Evolutionary conservation across 2,329 filamentous ascomycete species (phyloP).

Genomic region (Escovopsis weberi): DNA sequence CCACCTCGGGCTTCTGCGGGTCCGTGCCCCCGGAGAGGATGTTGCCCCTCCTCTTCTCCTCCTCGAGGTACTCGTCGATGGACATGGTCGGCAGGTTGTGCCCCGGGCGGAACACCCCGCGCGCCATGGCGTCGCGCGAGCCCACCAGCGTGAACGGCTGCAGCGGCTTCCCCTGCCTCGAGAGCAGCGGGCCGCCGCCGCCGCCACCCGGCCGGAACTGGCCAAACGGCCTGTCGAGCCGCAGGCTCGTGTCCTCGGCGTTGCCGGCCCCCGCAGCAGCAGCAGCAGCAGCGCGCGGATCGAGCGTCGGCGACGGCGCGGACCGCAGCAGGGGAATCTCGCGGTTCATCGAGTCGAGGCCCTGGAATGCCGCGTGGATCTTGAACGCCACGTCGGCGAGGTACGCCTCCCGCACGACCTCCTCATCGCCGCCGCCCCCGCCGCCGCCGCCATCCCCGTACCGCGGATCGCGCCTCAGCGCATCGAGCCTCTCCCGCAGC

Average conservation of each 20-base stretch:
- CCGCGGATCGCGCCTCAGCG: constrained; percentile 27
- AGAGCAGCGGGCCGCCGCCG: constrained; percentile 60
- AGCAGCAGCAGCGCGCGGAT: constrained; percentile 2
- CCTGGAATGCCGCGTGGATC: constrained; percentile 69
- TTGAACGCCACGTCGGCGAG: constrained; percentile 60
- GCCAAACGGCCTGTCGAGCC: constrained; percentile 52
- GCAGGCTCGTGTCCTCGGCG: constrained; percentile 42
- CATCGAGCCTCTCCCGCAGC: constrained; percentile 66
- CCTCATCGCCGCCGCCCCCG: constrained; percentile 53
- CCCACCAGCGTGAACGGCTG: constrained; percentile 81
- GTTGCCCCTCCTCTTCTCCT: constrained; percentile 69
- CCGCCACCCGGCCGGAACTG: constrained; percentile 40
- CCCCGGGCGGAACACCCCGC: constrained; percentile 75
- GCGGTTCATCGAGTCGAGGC: constrained; percentile 72
- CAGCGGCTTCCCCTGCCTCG: constrained; percentile 66
- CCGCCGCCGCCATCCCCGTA: constrained; percentile 28
- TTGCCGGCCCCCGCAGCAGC: not conserved
- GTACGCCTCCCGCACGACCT: constrained; percentile 64
- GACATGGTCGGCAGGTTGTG: constrained; percentile 95
- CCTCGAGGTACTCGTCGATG: constrained; percentile 93
- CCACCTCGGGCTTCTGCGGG: constrained; percentile 52
- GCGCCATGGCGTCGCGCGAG: constrained; percentile 57
- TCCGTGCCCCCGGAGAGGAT: constrained; percentile 86
- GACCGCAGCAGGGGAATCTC: constrained; percentile 71
- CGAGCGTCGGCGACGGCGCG: constrained; percentile 44